A percentile compares a stretch with the other conserved stretches of the same genome.
Conservation (phyloP, 1,139 yeast genomes). For the Geotrichum klebahnii region DNA sequence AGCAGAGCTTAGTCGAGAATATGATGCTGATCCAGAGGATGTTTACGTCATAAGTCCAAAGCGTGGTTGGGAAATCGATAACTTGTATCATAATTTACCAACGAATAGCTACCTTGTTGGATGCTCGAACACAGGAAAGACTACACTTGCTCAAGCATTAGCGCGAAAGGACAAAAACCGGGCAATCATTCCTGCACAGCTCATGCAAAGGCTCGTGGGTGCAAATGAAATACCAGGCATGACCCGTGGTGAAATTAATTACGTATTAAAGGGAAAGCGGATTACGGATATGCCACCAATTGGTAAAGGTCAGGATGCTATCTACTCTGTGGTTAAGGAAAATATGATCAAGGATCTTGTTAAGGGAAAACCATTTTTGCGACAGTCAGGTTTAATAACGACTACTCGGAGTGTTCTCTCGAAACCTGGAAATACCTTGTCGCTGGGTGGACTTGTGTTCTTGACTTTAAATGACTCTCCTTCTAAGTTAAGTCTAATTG, state of each 20-base stretch:
- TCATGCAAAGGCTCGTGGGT: conserved; percentile 26
- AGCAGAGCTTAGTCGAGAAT: conserved; percentile 43
- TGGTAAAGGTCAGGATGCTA: conserved; percentile 36
- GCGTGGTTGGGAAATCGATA: conserved; percentile 51
- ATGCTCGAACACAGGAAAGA: conserved; percentile 71
- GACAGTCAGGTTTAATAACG: conserved; percentile 43
- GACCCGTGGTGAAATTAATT: conserved; percentile 48
- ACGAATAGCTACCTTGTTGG: conserved; percentile 61
- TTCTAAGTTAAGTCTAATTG: conserved; percentile 9
- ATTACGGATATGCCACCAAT: conserved; percentile 60
- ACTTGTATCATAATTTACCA: conserved; percentile 40
- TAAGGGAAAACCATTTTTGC: conserved; percentile 42
- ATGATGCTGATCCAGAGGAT: conserved; percentile 45
- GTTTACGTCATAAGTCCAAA: conserved; percentile 51
- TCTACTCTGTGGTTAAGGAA: conserved; percentile 40
- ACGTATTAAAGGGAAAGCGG: conserved; percentile 36
- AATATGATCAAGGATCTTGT: conserved; percentile 40
- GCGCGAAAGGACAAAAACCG: conserved; percentile 35
- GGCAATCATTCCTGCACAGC: conserved; percentile 12
- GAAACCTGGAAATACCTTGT: conserved; percentile 46
- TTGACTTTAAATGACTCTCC: conserved; percentile 44
- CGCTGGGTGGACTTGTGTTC: conserved; percentile 61
- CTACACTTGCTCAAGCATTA: conserved; percentile 56
- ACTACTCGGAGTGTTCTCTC: conserved; percentile 26
- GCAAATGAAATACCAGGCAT: conserved; percentile 53